Base-by-base conservation (phyloP, 1,139 yeast species). In the Sugiyamaella paludigena region DNA sequence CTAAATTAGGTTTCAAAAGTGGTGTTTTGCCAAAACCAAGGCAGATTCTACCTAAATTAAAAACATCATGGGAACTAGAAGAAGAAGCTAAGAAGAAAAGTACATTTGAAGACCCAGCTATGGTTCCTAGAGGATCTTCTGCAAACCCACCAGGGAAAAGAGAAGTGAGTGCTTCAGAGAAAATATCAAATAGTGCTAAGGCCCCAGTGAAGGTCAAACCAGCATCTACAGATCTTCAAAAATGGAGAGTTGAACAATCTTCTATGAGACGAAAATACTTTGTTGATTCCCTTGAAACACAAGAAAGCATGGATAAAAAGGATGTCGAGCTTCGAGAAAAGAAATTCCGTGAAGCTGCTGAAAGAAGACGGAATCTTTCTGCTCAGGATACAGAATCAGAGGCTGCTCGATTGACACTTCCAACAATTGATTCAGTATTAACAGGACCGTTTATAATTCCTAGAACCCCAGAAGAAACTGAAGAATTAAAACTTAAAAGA, bases 21-120 rank as follows among this genome's bases (percentile, higher is more conserved):
- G 96, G 97, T 64, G 74, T 87, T 43, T 76, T 89, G 58, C 97
- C 97, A 45, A 76, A 73, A 51, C 82, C 86, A 11, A 82, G 95
- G 62, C 81, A 84, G 35, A 76, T 80, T 47, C 79, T 83, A 53
- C 83, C 87, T 8, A 64, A 72, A 36, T 72, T 71, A 39, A 72
- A 73, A 56, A 63, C 71, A 5, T 53, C 60, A n/a, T 60, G 61
- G 56, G 71, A 67, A 46, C 45, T 45, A 24, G 63, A 58, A 48
- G 61, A 58, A 32, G 79, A 76, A 43, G 73, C 78, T 29, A 76
- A 75, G 50, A 68, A 74, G 19, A 81, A 74, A 51, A 72, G 73
- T 38, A 95, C 95, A 24, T 88, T 83, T 67, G 87, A 88, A 13
- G 85, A 83, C 51, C 86, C 83, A 40, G 79, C 85, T 11, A 79